Percentiles rank a stretch among this genome's conserved stretches.
phyloP scores from a whole-genome alignment of 73 alveolate genomes.

The Tetrahymena elliotti region DNA sequence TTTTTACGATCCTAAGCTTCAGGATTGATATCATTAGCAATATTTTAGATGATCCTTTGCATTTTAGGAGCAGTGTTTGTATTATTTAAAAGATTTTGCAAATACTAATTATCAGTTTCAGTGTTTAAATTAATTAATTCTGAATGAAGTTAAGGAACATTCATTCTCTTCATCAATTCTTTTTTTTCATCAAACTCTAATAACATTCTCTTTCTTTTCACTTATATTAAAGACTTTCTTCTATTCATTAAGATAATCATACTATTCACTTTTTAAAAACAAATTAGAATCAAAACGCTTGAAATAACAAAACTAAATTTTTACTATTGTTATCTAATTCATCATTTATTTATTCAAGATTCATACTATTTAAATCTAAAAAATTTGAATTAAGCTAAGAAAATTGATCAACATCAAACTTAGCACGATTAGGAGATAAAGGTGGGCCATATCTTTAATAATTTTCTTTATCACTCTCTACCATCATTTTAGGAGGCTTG shows the following conservation, averaged over 20 bases:
- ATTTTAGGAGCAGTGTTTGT: slow-evolving; percentile 12
- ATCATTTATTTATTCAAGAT: not conserved
- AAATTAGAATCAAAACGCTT: not conserved
- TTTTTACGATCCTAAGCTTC: slow-evolving; percentile 17
- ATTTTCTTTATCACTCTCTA: not conserved
- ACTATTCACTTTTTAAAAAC: not conserved
- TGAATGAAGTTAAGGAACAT: not conserved
- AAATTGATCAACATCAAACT: not conserved
- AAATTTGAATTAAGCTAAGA: not conserved
- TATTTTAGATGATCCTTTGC: slow-evolving; percentile 27
- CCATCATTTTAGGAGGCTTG: not conserved
- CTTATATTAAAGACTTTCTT: not conserved
- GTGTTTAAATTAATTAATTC: not conserved
- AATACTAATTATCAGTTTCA: not conserved
- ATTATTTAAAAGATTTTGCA: not conserved
- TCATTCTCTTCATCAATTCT: not conserved
- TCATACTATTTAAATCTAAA: not conserved
- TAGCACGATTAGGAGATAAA: not conserved
- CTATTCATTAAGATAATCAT: not conserved
- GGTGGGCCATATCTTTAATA: not conserved
- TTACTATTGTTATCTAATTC: not conserved
- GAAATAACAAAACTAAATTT: not conserved
- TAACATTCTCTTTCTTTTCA: not conserved
- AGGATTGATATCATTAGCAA: slow-evolving; percentile 1
- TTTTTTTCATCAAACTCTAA: not conserved